phyloP scores from a whole-genome alignment of 805 yeast species.

The Yamadazyma phyllophila region DNA sequence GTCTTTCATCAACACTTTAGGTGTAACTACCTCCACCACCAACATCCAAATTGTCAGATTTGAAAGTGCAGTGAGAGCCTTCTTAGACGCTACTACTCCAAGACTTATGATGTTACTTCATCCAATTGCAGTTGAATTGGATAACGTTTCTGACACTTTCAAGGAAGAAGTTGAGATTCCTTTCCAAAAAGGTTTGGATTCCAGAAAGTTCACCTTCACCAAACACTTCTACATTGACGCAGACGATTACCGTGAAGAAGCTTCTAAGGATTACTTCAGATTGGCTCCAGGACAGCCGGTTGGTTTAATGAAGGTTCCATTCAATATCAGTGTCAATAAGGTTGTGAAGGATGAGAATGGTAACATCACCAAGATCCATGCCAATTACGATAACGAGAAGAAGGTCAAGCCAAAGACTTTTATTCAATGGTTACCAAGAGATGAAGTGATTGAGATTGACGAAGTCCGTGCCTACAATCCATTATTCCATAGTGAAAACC shows the following conservation, averaged over 20 bases:
- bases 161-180: slow-evolving; percentile 75
- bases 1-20: slow-evolving; percentile 88
- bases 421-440: slow-evolving; percentile 93
- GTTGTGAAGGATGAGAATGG: slow-evolving; percentile 50
- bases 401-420: slow-evolving; percentile 87
- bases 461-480: slow-evolving; percentile 88
- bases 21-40: slow-evolving; percentile 92
- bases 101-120: slow-evolving; percentile 90
- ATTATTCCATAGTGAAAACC: slow-evolving; percentile 88
- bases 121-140: slow-evolving; percentile 81
- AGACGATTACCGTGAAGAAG: slow-evolving; percentile 69
- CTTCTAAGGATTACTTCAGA: slow-evolving; percentile 80
- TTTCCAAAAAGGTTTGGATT: slow-evolving; percentile 83
- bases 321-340: slow-evolving; percentile 67
- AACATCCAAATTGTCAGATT: slow-evolving; percentile 88
- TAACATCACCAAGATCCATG: slow-evolving; percentile 66
- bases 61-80: slow-evolving; percentile 84
- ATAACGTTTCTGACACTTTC: slow-evolving; percentile 70
- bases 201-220: slow-evolving; percentile 68
- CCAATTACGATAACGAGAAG: slow-evolving; percentile 70
- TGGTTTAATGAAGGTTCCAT: slow-evolving; percentile 90
- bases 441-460: slow-evolving; percentile 51
- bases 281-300: slow-evolving; percentile 93
- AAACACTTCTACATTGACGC: slow-evolving; percentile 82
- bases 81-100: slow-evolving; percentile 87